These are phyloP conservation scores for Wilcoxina mikolae DNA, from an alignment of 495 filamentous ascomycete genomes.

Conservation along the genomic window DNA sequence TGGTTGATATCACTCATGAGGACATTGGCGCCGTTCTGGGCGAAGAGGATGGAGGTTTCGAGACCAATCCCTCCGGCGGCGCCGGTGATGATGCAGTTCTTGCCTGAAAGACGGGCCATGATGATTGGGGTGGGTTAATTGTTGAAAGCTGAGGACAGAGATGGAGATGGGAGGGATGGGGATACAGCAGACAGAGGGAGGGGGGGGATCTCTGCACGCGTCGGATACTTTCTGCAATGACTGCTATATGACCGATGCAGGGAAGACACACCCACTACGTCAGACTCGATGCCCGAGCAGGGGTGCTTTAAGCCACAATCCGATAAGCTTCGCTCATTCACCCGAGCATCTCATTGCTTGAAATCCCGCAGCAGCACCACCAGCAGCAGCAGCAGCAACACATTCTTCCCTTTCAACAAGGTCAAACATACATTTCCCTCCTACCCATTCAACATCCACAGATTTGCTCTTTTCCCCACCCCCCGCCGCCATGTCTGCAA, in stretches of 20 bases:
- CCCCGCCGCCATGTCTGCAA: slow-evolving; percentile 21
- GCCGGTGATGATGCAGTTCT: slow-evolving; percentile 89
- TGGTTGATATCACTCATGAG: slow-evolving; percentile 73
- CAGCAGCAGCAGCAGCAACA: background rate
- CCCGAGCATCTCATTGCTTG: background rate
- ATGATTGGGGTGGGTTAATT: slow-evolving; percentile 1
- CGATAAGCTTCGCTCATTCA: too few species aligned
- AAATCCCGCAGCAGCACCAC: background rate
- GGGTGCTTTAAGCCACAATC: too few species aligned
- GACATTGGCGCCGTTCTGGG: slow-evolving; percentile 74
- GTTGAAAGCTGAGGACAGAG: background rate
- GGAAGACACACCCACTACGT: background rate
- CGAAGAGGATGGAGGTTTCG: slow-evolving; percentile 84
- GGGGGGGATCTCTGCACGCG: background rate
- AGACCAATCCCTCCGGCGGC: slow-evolving; percentile 90
- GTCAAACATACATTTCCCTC: too few species aligned
- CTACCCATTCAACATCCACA: background rate
- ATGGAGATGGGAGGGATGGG: background rate
- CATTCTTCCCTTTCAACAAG: background rate
- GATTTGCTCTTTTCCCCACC: background rate
- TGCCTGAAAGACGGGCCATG: slow-evolving; percentile 61
- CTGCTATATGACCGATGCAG: background rate
- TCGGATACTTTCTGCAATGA: background rate
- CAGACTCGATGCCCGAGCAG: background rate
- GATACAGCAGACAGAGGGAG: background rate